phyloP scores from a whole-genome alignment of 352 stramenopile genomes.

The Globisporangium spinosum region DNA sequence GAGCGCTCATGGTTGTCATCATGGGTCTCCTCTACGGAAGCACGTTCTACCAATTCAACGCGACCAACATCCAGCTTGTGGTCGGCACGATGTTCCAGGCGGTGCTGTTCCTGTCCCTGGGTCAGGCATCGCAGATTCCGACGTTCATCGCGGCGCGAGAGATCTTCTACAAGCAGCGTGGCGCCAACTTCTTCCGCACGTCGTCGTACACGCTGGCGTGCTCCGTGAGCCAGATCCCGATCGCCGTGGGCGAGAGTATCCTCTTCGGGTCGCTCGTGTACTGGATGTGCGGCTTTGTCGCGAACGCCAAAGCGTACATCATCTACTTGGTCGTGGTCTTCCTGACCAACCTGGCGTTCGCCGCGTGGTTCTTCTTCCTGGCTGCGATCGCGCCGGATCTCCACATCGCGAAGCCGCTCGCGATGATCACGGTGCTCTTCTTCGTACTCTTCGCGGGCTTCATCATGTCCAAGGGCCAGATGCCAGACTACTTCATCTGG shows the following conservation, averaged over 20 bases:
- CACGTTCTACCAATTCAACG: conserved; percentile 38
- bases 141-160: conserved; percentile 54
- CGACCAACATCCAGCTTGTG: conserved; percentile 22
- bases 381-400: conserved; percentile 23
- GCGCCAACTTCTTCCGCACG: conserved; percentile 75
- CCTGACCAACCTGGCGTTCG: conserved; percentile 37
- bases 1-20: conserved; percentile 31
- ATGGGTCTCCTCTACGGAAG: conserved; percentile 38
- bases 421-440: conserved; percentile 28
- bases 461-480: conserved; percentile 29
- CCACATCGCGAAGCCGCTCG: conserved; percentile 32
- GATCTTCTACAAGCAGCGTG: conserved; percentile 78
- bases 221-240: conserved; percentile 30
- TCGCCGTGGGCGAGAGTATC: conserved; percentile 44
- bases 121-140: conserved; percentile 49
- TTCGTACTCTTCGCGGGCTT: conserved; percentile 43
- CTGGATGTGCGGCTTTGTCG: conserved; percentile 65
- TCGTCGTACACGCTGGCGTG: conserved; percentile 54
- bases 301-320: conserved; percentile 22
- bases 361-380: conserved; percentile 40
- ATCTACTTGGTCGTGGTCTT: conserved; percentile 36
- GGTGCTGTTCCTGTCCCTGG: conserved; percentile 53
- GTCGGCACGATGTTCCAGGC: conserved; percentile 61
- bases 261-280: conserved; percentile 80
- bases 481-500: conserved; percentile 41